Evolutionary conservation across 106 monocot species (phyloP), one percentile per base, ranked within the genome.

Genomic region (Alisma plantagoaquatica): DNA sequence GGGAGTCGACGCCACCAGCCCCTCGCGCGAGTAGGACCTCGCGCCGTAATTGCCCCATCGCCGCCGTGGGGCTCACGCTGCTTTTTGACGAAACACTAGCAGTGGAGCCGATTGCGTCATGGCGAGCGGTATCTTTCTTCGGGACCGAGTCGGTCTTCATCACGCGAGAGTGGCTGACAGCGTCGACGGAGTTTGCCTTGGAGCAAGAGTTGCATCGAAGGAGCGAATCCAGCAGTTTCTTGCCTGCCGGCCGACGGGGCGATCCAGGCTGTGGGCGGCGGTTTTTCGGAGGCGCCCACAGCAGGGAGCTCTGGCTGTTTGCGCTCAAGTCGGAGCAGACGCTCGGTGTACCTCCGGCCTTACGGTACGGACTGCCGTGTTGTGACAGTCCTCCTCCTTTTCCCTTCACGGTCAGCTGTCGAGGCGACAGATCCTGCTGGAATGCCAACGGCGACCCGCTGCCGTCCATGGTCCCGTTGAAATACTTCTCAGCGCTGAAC

Each of bases 401-500:
- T 29, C n/a, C 28, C 45, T 44, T 29, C 5, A 27, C 21, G 1
- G 59, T 16, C 25, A 45, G 43, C 9, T 27, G 11, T 23, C 12
- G 12, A 27, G 26, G 25, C 43, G n/a, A 16, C 6, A 17, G 59
- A 10, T 16, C 23, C 25, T 24, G 10, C 48, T 16, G 48, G 10
- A 3, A 10, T 10, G 8, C 12, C 18, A 10, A 10, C 16, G 29
- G 18, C 52, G 33, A 14, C 21, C 15, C 28, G 29, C 49, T 61
- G 27, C 23, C 53, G 33, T 71, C 80, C 54, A 75, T 59, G 8
- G 14, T 33, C 2, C 75, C 83, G 35, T 59, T 81, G 64, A 86
- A 86, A 67, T 86, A 86, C 49, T 61, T 80, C 46, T 86, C 80
- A 0, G 86, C 80, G 18, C 23, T 43, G 51, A 86, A 86, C 47